phyloP scores from a whole-genome alignment of 176 grass and related monocot genomes.

The Rhipidocladum racemiflorum region DNA sequence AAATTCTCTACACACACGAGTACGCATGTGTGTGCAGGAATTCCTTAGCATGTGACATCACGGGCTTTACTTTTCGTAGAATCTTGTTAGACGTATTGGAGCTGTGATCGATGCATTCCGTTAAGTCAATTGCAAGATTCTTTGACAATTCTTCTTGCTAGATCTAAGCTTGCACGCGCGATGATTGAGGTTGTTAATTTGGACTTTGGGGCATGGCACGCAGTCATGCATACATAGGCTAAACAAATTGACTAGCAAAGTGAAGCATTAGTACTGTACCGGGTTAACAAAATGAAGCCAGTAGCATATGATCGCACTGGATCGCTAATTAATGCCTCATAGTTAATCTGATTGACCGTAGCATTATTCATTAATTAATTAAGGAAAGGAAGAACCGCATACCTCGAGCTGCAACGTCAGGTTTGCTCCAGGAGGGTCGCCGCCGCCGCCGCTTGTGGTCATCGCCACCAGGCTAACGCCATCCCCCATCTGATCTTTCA shows the following conservation, averaged over 20 bases:
- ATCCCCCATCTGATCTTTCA: slow-evolving; percentile 40
- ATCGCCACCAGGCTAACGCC: slow-evolving; percentile 49
- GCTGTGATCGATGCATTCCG: background rate
- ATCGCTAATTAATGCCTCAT: background rate
- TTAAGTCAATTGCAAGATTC: background rate
- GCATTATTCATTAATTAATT: background rate
- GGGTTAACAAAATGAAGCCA: background rate
- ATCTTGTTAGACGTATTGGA: background rate
- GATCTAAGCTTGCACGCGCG: background rate
- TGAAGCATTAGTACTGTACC: background rate
- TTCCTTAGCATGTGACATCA: background rate
- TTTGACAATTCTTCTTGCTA: background rate
- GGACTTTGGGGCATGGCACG: background rate
- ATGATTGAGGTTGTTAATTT: background rate
- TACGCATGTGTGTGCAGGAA: background rate
- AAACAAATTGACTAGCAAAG: background rate
- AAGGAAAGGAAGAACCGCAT: background rate
- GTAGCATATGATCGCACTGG: background rate
- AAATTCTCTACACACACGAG: background rate
- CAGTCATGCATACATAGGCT: background rate
- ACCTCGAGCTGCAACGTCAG: slow-evolving; percentile 59
- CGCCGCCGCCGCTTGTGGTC: slow-evolving; percentile 24
- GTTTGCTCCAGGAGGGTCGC: background rate
- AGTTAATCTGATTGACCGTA: background rate
- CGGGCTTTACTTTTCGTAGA: background rate